Base-by-base conservation (phyloP, 257 asterid species). In the Coffea canephora region DNA sequence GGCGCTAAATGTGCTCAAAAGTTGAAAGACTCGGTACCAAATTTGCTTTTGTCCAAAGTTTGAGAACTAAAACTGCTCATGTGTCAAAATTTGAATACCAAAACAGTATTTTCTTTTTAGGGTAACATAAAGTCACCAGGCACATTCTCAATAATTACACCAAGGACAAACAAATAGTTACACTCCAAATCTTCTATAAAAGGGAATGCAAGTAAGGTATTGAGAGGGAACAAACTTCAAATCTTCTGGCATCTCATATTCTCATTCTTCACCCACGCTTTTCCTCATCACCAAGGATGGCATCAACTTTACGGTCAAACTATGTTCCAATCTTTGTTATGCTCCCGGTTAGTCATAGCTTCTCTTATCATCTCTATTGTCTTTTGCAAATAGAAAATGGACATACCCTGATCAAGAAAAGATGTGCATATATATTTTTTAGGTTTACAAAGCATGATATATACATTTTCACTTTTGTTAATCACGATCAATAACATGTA, bases 271-370 rank as follows among this genome's bases (percentile, higher is more conserved):
- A 27, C 34, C 3, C 13, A 13, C 3, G 8, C 48, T 36, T 59
- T 59, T 23, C 66, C 66, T 21, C 9, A 25, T 5, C 6, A 27
- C 27, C 3, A n/a, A 49, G 46, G 54, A 72, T 72, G 76, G 45
- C 76, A 23, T 62, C 71, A 13, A 25, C 25, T 21, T 49, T n/a
- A 18, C 59, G 3, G 16, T 18, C 86, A 45, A 88, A 91, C 83
- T 93, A 91, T 71, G 94, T 89, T 55, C 97, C 96, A 9, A 81
- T 93, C 23, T 93, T 83, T 79, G 92, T 93, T 46, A 93, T 93
- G 98, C 97, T 91, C 80, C 97, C 77, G 71, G 92, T 93, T 81
- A 79, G 85, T 82, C 74, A 7, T 13, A 10, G 82, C 82, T 69
- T 52, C 16, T 52, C 4, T 52, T 52, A 12, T 6, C 59, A 14